A percentile compares a stretch with the other conserved stretches of the same genome.
These are phyloP conservation scores for Odontarrhena argentea DNA, from an alignment of 345 rosid species.

Conservation along the genomic window DNA sequence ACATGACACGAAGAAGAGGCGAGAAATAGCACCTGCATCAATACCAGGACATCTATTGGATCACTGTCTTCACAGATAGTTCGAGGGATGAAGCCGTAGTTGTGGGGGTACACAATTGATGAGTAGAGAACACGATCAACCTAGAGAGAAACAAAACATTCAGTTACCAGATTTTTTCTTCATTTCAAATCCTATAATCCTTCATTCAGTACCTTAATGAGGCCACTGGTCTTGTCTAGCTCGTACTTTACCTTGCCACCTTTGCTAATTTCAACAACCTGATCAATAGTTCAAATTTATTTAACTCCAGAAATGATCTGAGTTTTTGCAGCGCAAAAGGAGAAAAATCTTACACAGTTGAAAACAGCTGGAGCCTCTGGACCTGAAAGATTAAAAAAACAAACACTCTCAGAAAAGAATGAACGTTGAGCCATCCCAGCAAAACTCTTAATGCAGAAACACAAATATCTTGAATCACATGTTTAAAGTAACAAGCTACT, in stretches of 20 bases:
- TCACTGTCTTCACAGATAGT: slow-evolving; percentile 97
- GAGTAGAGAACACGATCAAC: slow-evolving; percentile 97
- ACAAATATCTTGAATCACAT: slow-evolving; percentile 1
- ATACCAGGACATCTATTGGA: slow-evolving; percentile 92
- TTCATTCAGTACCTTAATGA: slow-evolving; percentile 88
- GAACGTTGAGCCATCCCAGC: slow-evolving; percentile 4
- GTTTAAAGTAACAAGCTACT: neutral
- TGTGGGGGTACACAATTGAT: slow-evolving; percentile 98
- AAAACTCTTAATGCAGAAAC: slow-evolving; percentile 4
- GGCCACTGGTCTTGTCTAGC: slow-evolving; percentile 89
- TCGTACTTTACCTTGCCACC: slow-evolving; percentile 98
- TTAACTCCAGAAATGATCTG: neutral
- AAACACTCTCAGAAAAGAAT: slow-evolving; percentile 22
- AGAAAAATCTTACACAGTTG: slow-evolving; percentile 70
- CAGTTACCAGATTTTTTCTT: neutral
- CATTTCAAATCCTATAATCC: neutral
- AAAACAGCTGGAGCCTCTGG: slow-evolving; percentile 86
- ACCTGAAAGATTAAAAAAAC: slow-evolving; percentile 54
- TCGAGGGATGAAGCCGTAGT: slow-evolving; percentile 96
- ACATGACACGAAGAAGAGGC: slow-evolving; percentile 1
- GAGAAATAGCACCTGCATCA: slow-evolving; percentile 81
- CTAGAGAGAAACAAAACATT: slow-evolving; percentile 44
- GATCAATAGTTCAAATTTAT: slow-evolving; percentile 21
- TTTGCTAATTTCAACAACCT: slow-evolving; percentile 95
- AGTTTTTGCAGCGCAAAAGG: slow-evolving; percentile 13